These are phyloP conservation scores for Rugosomyces carneus DNA, from an alignment of 1,284 basidiomycete species.

Conservation along the genomic window DNA sequence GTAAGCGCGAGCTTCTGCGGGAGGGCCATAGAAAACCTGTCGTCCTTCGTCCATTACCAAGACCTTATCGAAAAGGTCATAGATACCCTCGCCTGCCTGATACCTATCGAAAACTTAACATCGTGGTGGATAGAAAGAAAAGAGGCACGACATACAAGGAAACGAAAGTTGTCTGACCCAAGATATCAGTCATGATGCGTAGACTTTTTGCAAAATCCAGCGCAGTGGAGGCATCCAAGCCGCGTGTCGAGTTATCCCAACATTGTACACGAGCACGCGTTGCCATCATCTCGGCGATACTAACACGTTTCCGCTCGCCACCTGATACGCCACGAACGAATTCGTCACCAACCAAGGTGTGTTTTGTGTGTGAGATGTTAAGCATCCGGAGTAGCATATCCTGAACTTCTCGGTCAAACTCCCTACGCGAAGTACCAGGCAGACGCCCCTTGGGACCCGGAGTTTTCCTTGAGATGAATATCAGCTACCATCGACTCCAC, in stretches of 20 bases:
- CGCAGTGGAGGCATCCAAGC: conserved; percentile 84
- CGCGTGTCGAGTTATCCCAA: conserved; percentile 82
- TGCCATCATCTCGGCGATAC: conserved; percentile 83
- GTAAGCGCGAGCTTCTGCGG: conserved; percentile 67
- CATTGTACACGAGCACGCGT: conserved; percentile 72
- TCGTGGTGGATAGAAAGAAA: conserved; percentile 10
- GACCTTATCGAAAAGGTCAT: conserved; percentile 78
- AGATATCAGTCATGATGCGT: conserved; percentile 72
- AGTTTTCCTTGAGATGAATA: conserved; percentile 32
- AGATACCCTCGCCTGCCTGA: conserved; percentile 76
- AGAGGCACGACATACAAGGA: conserved; percentile 49
- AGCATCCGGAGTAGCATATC: conserved; percentile 70
- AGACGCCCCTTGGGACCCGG: conserved; percentile 69
- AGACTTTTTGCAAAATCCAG: conserved; percentile 73
- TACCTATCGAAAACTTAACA: conserved; percentile 41
- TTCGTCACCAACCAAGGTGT: conserved; percentile 81
- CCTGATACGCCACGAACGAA: conserved; percentile 84
- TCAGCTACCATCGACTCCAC: conserved; percentile 1
- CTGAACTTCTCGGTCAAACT: conserved; percentile 53
- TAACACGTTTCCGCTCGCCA: conserved; percentile 83
- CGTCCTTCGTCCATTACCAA: conserved; percentile 77
- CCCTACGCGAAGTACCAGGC: conserved; percentile 53
- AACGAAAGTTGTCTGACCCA: conserved; percentile 73
- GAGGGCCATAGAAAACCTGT: conserved; percentile 79
- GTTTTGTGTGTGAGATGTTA: conserved; percentile 69